These are phyloP conservation scores for Amylocarpus encephaloides DNA, from an alignment of 2,329 filamentous ascomycete species.

Conservation along the genomic window DNA sequence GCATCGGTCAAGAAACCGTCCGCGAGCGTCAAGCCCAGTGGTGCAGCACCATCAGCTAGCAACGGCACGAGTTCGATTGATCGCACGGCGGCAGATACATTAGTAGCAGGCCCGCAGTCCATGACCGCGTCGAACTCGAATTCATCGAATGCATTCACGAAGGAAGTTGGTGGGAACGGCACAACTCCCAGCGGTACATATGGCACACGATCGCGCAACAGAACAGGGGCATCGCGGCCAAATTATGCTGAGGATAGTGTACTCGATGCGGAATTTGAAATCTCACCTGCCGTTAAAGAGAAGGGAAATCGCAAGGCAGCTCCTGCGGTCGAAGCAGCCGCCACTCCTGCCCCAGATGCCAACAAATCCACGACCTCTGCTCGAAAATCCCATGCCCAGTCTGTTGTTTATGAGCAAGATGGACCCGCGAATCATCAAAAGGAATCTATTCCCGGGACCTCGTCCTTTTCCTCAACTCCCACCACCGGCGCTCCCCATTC, in stretches of 20 bases:
- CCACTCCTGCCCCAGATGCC: constrained; percentile 12
- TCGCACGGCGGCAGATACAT: constrained; percentile 11
- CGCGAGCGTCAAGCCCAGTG: constrained; percentile 5
- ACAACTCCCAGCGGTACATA: constrained; percentile 48
- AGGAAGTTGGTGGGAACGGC: constrained; percentile 36
- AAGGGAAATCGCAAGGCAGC: constrained; percentile 52
- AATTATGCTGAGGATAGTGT: constrained; percentile 97
- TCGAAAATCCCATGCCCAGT: constrained; percentile 35
- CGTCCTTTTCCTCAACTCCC: constrained; percentile 48
- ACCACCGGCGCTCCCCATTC: constrained; percentile 39
- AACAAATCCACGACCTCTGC: constrained; percentile 22
- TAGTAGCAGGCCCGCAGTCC: constrained; percentile 34
- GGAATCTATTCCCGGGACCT: constrained; percentile 49
- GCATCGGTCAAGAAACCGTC: constrained; percentile 12
- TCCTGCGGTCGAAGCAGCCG: constrained; percentile 32
- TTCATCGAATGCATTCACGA: constrained; percentile 41
- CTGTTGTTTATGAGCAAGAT: constrained; percentile 25
- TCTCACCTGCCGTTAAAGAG: constrained; percentile 45
- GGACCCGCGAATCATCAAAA: constrained; percentile 32
- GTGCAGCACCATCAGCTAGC: constrained; percentile 1
- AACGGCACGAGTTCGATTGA: constrained; percentile 8
- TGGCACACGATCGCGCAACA: constrained; percentile 89
- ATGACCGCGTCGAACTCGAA: constrained; percentile 44
- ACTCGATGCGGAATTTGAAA: constrained; percentile 83
- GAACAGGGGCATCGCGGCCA: constrained; percentile 68